Conservation (phyloP, 2,329 filamentous ascomycete species). For the Arachnopeziza araneosa region DNA sequence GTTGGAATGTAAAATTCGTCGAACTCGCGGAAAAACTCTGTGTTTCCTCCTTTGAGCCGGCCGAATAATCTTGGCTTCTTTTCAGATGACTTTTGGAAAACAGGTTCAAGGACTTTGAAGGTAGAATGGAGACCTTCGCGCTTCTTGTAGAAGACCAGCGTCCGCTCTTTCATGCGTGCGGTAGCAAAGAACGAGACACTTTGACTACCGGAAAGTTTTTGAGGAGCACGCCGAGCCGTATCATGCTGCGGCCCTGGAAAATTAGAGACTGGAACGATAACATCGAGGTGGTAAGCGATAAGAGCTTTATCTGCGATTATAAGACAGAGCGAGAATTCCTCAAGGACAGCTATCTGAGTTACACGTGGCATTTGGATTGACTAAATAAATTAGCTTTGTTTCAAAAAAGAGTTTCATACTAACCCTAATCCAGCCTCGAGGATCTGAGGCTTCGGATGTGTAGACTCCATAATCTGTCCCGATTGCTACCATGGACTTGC, state of each 20-base stretch:
- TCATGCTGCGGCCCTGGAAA: constrained; percentile 61
- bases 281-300: constrained; percentile 89
- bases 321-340: constrained; percentile 91
- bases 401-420: constrained; percentile 31
- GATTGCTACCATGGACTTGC: constrained; percentile 83
- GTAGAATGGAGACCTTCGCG: constrained; percentile 87
- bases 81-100: constrained; percentile 86
- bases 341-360: constrained; percentile 88
- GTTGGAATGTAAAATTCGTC: constrained; percentile 98
- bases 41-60: constrained; percentile 58
- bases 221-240: constrained; percentile 77
- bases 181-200: constrained; percentile 97
- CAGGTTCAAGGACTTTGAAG: constrained; percentile 94
- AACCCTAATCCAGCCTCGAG: constrained; percentile 86
- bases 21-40: constrained; percentile 95
- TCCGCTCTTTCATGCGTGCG: constrained; percentile 94
- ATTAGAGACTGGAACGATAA: constrained; percentile 61
- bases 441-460: constrained; percentile 81
- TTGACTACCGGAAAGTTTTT: constrained; percentile 78
- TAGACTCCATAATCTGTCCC: constrained; percentile 94
- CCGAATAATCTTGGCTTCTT: constrained; percentile 68
- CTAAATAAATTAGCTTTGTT: constrained; percentile 38
- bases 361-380: constrained; percentile 69
- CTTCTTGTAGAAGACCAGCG: constrained; percentile 94
- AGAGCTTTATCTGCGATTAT: constrained; percentile 87